A percentile compares a stretch with the other conserved stretches of the same genome.
Evolutionary conservation across 179 eudicot species (phyloP).

Genomic region (Vitellaria paradoxa): DNA sequence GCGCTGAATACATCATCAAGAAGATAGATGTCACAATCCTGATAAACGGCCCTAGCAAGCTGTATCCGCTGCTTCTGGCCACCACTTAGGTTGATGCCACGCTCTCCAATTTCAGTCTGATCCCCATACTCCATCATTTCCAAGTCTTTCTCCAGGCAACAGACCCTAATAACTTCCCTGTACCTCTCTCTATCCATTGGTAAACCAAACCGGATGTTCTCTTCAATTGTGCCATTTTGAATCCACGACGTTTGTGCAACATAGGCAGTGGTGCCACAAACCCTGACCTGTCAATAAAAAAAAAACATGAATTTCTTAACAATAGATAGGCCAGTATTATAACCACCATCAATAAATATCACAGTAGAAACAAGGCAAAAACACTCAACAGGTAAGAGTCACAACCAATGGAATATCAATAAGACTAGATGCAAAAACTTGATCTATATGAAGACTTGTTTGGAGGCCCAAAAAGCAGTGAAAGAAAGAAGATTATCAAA

Average conservation of each 20-base stretch:
- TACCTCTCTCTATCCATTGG: slow-evolving; percentile 75
- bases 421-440: neutral
- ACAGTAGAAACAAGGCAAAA: neutral
- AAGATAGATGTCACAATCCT: slow-evolving; percentile 84
- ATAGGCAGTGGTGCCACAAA: slow-evolving; percentile 90
- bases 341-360: neutral
- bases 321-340: neutral
- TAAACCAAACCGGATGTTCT: slow-evolving; percentile 78
- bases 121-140: slow-evolving; percentile 98
- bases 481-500: neutral
- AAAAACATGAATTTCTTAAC: neutral
- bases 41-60: slow-evolving; percentile 95
- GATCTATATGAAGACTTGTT: neutral
- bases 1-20: slow-evolving; percentile 97
- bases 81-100: slow-evolving; percentile 97
- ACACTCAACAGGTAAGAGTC: no score
- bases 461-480: neutral
- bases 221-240: slow-evolving; percentile 87
- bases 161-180: slow-evolving; percentile 62
- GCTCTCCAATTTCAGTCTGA: slow-evolving; percentile 98
- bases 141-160: slow-evolving; percentile 80
- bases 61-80: slow-evolving; percentile 97
- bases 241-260: slow-evolving; percentile 99
- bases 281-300: slow-evolving; percentile 46
- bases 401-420: no score